These are phyloP conservation scores for Linnemannia hyalina DNA, from an alignment of 192 early-diverging fungal genomes.

Conservation along the genomic window DNA sequence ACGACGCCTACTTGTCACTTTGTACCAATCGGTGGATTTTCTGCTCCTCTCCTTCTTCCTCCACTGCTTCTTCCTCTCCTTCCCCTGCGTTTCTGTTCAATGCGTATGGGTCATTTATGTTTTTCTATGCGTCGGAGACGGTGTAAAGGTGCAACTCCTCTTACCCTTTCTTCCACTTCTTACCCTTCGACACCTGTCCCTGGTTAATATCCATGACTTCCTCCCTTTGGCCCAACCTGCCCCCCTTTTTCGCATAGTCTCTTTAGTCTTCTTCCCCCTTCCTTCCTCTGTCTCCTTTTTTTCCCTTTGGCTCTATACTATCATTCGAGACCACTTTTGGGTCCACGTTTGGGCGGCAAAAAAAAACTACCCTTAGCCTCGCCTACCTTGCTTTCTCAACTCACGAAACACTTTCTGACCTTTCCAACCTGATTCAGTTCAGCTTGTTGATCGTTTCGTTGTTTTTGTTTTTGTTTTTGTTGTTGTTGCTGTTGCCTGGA, in stretches of 20 bases:
- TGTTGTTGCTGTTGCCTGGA: not conserved
- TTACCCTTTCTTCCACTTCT: not conserved
- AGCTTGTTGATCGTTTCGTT: not conserved
- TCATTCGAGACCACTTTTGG: not conserved
- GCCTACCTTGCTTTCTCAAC: not conserved
- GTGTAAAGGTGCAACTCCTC: not conserved
- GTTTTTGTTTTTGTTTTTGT: not conserved
- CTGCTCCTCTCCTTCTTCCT: not conserved
- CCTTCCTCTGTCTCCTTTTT: not conserved
- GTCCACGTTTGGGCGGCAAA: not conserved
- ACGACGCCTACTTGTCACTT: not conserved
- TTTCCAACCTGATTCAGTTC: too few relatives aligned
- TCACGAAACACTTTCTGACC: not conserved
- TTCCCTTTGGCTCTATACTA: not conserved
- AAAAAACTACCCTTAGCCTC: not conserved
- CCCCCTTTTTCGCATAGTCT: not conserved
- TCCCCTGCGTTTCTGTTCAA: not conserved
- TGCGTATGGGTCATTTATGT: not conserved
- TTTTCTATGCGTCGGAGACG: not conserved
- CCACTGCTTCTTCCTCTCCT: conserved; percentile 6
- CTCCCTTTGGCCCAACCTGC: not conserved
- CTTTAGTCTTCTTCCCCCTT: not conserved
- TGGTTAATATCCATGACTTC: not conserved
- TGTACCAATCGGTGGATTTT: not conserved
- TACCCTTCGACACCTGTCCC: not conserved